A percentile compares a stretch with the other conserved stretches of the same genome.
These are phyloP conservation scores for Marsdenia floribunda DNA, from an alignment of 257 asterid species.

Conservation along the genomic window DNA sequence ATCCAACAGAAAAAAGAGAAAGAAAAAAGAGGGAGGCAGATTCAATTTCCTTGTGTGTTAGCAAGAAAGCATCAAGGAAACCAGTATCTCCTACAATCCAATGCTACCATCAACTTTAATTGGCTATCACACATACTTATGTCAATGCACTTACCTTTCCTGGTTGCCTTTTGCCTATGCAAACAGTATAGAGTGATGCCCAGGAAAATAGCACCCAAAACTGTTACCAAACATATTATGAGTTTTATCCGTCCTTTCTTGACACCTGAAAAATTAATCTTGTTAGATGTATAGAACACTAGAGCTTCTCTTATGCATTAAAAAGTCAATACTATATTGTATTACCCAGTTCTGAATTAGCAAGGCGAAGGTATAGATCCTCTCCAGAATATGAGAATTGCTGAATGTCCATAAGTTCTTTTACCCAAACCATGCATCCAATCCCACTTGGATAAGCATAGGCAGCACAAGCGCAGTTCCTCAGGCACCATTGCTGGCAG, in stretches of 20 bases:
- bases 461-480: slow-evolving; percentile 33
- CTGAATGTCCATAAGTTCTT: slow-evolving; percentile 25
- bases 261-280: slow-evolving; percentile 13
- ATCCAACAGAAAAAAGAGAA: neutral
- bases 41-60: no score
- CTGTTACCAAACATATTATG: slow-evolving; percentile 9
- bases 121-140: neutral
- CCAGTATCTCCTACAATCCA: neutral
- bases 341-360: slow-evolving; percentile 24
- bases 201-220: slow-evolving; percentile 2
- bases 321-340: neutral
- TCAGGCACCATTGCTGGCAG: slow-evolving; percentile 24
- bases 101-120: neutral
- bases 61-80: neutral
- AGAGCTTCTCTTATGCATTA: neutral
- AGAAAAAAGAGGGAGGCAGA: no score
- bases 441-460: slow-evolving; percentile 27
- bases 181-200: slow-evolving; percentile 8
- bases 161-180: slow-evolving; percentile 1
- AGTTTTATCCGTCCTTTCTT: slow-evolving; percentile 1
- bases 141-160: slow-evolving; percentile 11
- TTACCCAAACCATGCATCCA: slow-evolving; percentile 33
- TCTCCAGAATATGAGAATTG: slow-evolving; percentile 16
- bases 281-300: neutral
- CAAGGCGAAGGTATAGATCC: slow-evolving; percentile 28